Evolutionary conservation across 371 early-diverging fungal species (phyloP), one percentile per base, ranked within the genome.

Genomic region (Dinochytrium kinnereticum): DNA sequence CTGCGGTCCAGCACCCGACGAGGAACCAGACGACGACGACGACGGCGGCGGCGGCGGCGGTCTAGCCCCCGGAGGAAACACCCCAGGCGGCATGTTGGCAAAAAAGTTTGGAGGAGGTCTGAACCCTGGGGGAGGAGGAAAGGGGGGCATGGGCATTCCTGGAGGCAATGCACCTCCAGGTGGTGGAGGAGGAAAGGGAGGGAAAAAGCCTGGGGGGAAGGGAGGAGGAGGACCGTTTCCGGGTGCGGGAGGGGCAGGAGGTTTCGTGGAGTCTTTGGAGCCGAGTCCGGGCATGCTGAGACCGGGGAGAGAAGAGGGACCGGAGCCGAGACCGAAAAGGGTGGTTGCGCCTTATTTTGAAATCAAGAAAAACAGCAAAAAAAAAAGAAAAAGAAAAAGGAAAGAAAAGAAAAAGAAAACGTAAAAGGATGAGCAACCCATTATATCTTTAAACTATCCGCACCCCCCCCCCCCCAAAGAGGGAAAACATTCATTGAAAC

Each of bases 71-170:
- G 71, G 71, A 1, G 72, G 72, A 0, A 33, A 24, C 34, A 69
- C 37, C n/a, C 74, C 74, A 30, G 75, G 75, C 15, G 61, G 69
- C 19, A 59, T 55, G 53, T 53, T 15, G 38, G 38, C 33, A 53
- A 64, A 51, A 21, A 72, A 40, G 1, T 59, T 51, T 13, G 59
- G 73, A 0, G 71, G 70, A 1, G 76, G 76, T 59, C 71, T 17
- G 59, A 75, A 71, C 53, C 76, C 76, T 26, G 76, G 76, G 7
- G 76, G 71, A 2, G 71, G 44, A 39, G 51, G 59, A 2, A 61
- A 49, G 24, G 66, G 71, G 37, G 71, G 76, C 39, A 64, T 57
- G 39, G 66, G 64, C 15, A 7, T 7, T 3, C 38, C 64, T 15
- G 36, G 34, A 34, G 19, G 72, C 50, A 15, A 24, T 57, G 40